These are phyloP conservation scores for Quercus bicolor DNA, from an alignment of 306 rosid species.

Conservation along the genomic window DNA sequence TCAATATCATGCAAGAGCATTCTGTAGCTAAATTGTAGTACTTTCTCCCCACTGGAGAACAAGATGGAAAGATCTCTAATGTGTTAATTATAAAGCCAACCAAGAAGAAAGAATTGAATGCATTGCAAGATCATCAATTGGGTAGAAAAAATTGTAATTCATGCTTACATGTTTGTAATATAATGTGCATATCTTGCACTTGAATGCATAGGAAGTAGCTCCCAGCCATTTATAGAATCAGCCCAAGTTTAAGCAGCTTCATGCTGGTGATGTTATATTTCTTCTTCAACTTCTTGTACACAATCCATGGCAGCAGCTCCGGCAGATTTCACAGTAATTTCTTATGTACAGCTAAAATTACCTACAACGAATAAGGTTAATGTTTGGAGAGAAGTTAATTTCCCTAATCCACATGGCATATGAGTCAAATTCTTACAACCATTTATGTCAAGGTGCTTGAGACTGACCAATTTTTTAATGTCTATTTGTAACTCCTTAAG, in stretches of 20 bases:
- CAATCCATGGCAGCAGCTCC: conserved; percentile 97
- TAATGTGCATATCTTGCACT: background rate
- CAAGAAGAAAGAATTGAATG: background rate
- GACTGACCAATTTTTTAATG: too few relatives aligned
- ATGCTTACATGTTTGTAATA: conserved; percentile 11
- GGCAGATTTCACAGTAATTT: conserved; percentile 74
- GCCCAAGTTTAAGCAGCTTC: conserved; percentile 98
- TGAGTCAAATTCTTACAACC: too few relatives aligned
- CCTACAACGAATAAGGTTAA: conserved; percentile 54
- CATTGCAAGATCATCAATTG: background rate
- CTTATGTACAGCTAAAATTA: conserved; percentile 72
- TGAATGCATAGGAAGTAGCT: conserved; percentile 66
- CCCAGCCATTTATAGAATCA: conserved; percentile 77
- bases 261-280: conserved; percentile 87
- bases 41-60: too few relatives aligned
- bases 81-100: too few relatives aligned
- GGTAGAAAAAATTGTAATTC: background rate
- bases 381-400: too few relatives aligned
- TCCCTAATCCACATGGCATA: too few relatives aligned
- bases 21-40: too few relatives aligned
- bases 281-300: conserved; percentile 44
- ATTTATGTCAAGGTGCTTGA: accelerated
- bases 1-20: too few relatives aligned
- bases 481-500: too few relatives aligned
- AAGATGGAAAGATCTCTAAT: too few relatives aligned